Conservation (phyloP, 108 stramenopile genomes). For the Conticribra weissflogii region DNA sequence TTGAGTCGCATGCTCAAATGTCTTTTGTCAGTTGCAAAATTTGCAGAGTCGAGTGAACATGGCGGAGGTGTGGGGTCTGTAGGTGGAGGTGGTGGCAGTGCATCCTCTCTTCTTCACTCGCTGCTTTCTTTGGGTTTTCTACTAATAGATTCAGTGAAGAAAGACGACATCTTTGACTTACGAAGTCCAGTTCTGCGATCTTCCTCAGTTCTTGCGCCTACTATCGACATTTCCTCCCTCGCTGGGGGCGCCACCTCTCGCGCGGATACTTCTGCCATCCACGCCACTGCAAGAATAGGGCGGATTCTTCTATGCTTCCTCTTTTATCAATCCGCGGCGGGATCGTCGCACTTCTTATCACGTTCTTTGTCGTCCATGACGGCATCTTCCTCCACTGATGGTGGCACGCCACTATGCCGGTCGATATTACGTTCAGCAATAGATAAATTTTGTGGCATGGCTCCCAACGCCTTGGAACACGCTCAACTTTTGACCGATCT, state of each 20-base stretch:
- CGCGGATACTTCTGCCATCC: constrained; percentile 29
- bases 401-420: constrained; percentile 39
- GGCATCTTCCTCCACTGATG: constrained; percentile 6
- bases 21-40: constrained; percentile 39
- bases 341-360: constrained; percentile 24
- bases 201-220: constrained; percentile 5
- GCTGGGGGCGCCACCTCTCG: neutral
- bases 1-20: constrained; percentile 26
- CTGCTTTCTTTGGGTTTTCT: constrained; percentile 49
- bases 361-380: constrained; percentile 17
- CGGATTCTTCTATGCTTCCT: constrained; percentile 37
- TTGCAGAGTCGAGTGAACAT: constrained; percentile 31
- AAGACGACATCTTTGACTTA: constrained; percentile 24
- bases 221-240: constrained; percentile 21
- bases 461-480: constrained; percentile 54
- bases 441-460: constrained; percentile 50
- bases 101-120: constrained; percentile 35
- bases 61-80: constrained; percentile 19
- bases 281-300: constrained; percentile 37
- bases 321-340: constrained; percentile 44
- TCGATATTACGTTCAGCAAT: constrained; percentile 35
- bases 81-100: constrained; percentile 21
- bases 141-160: constrained; percentile 52
- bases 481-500: constrained; percentile 40
- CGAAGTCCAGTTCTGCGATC: constrained; percentile 7